phyloP scores from a whole-genome alignment of 352 stramenopile genomes.

The Globisporangium cederbergense region DNA sequence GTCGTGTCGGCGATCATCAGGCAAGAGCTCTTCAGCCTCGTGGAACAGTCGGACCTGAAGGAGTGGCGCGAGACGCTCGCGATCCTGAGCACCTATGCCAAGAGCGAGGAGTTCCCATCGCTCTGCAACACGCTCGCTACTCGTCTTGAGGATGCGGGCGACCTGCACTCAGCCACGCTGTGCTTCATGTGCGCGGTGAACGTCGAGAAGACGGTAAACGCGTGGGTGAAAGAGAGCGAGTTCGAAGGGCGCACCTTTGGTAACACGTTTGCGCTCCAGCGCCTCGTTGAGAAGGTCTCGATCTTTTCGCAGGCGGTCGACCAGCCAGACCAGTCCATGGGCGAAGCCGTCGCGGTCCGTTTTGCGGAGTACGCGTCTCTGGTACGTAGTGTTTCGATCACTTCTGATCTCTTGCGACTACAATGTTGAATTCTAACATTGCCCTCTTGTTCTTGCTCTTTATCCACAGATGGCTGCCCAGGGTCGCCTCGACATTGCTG shows the following conservation, averaged over 20 bases:
- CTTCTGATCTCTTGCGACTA: background rate
- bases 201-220: slow-evolving; percentile 80
- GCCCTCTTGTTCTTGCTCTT: slow-evolving; percentile 9
- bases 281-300: slow-evolving; percentile 96
- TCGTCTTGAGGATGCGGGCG: slow-evolving; percentile 88
- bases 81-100: slow-evolving; percentile 97
- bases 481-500: slow-evolving; percentile 88
- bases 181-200: slow-evolving; percentile 98
- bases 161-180: slow-evolving; percentile 90
- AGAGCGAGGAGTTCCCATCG: slow-evolving; percentile 95
- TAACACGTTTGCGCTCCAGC: slow-evolving; percentile 88
- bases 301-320: slow-evolving; percentile 91
- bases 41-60: slow-evolving; percentile 87
- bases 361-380: slow-evolving; percentile 92
- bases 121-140: slow-evolving; percentile 94
- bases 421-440: background rate
- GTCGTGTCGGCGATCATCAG: slow-evolving; percentile 97
- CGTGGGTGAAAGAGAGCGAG: slow-evolving; percentile 90
- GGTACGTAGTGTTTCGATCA: slow-evolving; percentile 28
- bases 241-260: slow-evolving; percentile 62
- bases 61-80: slow-evolving; percentile 97
- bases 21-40: slow-evolving; percentile 84
- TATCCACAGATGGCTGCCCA: slow-evolving; percentile 86
- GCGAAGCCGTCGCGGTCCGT: slow-evolving; percentile 80
- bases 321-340: slow-evolving; percentile 81